These are phyloP conservation scores for Aspergillus haitiensis DNA, from an alignment of 495 filamentous ascomycete species.

Conservation along the genomic window DNA sequence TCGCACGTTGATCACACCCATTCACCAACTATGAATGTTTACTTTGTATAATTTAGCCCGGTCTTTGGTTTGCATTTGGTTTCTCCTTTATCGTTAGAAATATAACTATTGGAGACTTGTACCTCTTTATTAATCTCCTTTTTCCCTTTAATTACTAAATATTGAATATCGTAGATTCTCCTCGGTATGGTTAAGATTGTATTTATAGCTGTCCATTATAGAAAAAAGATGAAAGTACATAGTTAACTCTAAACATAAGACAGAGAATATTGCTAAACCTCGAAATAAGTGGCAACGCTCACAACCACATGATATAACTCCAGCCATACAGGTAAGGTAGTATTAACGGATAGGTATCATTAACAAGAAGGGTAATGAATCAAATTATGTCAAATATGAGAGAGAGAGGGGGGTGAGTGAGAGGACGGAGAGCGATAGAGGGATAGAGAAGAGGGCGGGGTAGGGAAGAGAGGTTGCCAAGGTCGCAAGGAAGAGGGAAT, in stretches of 20 bases:
- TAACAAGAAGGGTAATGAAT: neutral
- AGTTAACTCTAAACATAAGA: too few relatives aligned
- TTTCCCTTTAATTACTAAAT: neutral
- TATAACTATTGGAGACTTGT: slow-evolving; percentile 25
- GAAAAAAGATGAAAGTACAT: neutral
- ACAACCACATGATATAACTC: too few relatives aligned
- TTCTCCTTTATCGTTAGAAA: slow-evolving; percentile 20
- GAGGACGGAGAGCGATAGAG: neutral
- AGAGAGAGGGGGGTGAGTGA: neutral
- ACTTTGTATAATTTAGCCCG: slow-evolving; percentile 37
- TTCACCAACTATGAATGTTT: slow-evolving; percentile 21
- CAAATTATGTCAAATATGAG: too few relatives aligned
- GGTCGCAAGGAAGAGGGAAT: neutral
- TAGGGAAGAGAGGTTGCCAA: neutral
- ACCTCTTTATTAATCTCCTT: neutral
- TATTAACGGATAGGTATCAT: neutral
- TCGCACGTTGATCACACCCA: slow-evolving; percentile 20
- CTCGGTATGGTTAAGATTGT: too few relatives aligned
- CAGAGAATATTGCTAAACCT: too few relatives aligned
- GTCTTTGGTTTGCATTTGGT: slow-evolving; percentile 30
- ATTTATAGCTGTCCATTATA: too few relatives aligned
- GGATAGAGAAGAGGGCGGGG: neutral
- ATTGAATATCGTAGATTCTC: too few relatives aligned
- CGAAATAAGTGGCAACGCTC: too few relatives aligned
- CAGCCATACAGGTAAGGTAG: neutral